Evolutionary conservation across 2,329 filamentous ascomycete species (phyloP), one percentile per base, ranked within the genome.

Genomic region (Colletotrichum salicis): DNA sequence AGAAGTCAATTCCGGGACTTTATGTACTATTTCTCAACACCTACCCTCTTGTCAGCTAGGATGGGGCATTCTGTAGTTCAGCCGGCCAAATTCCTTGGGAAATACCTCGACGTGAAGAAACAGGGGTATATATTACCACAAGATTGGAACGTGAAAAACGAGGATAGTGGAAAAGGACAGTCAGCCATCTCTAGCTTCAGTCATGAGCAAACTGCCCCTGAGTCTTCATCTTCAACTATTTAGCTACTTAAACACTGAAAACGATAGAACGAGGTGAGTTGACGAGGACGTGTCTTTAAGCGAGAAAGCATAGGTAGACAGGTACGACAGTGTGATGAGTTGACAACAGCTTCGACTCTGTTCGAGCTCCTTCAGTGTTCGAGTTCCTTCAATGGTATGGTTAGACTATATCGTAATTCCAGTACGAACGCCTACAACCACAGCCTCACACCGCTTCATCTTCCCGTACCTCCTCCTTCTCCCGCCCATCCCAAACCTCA

Each of bases 401-500:
- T 2, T 29, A 29, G 27, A 4, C 27, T 29, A 29, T 29, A 29
- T 29, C 27, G 27, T 29, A 29, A 29, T 29, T 5, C 27, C 27
- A 29, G 27, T 29, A 29, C 27, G 27, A 29, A 29, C 27, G 3
- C 27, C 27, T 4, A 29, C 4, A 29, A 29, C 5, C 27, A 22
- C 7, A 15, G 6, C 41, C 10, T 48, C 41, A 48, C 19, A 19
- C 7, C 41, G n/a, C 41, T 45, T 8, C 41, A 37, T 15, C 33
- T 45, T 13, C 31, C 11, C 3, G 48, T 29, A 5, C 15, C 19
- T n/a, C 19, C 3, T 31, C 63, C 12, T n/a, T 4, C 48, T 15
- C 31, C 35, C 56, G n/a, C n/a, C 35, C 13, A 15, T 22, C 61
- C 41, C 58, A 71, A 35, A 31, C 10, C 31, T 73, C 57, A 15